Evolutionary conservation across 2,329 filamentous ascomycete genomes (phyloP).

Genomic region (Colletotrichum eremochloae): DNA sequence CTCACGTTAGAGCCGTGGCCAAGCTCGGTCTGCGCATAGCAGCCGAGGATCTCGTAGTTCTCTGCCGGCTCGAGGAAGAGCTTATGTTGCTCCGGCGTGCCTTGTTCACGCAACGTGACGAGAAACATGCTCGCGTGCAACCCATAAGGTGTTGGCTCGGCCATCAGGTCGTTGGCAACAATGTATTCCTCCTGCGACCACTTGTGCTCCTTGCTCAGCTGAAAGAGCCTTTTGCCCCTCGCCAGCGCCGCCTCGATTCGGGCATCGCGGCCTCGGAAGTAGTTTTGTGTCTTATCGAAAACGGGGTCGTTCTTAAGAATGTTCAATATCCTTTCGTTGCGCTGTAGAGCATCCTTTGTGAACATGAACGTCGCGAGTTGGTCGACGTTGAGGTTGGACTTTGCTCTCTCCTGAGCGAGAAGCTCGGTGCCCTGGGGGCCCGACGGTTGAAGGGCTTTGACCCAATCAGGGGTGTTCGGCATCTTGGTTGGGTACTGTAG

Average conservation of each 20-base stretch:
- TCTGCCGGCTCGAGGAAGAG: conserved; percentile 77
- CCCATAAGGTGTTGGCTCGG: conserved; percentile 80
- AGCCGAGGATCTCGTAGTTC: conserved; percentile 80
- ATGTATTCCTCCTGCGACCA: conserved; percentile 76
- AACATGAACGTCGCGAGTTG: conserved; percentile 78
- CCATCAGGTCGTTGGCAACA: conserved; percentile 76
- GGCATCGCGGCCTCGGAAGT: conserved; percentile 78
- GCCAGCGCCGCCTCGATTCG: conserved; percentile 78
- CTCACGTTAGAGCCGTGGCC: conserved; percentile 84
- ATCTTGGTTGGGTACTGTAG: conserved; percentile 23
- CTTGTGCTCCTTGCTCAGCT: conserved; percentile 75
- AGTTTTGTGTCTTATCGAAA: conserved; percentile 84
- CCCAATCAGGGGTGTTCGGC: conserved; percentile 45
- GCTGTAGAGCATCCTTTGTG: conserved; percentile 73
- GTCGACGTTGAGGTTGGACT: conserved; percentile 76
- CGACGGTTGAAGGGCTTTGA: conserved; percentile 54
- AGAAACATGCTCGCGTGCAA: conserved; percentile 71
- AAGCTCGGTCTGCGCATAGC: conserved; percentile 85
- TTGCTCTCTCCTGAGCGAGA: conserved; percentile 75
- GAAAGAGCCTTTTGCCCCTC: conserved; percentile 77
- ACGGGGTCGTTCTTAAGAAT: conserved; percentile 77
- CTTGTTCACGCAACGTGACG: conserved; percentile 76
- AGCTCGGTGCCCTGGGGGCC: conserved; percentile 78
- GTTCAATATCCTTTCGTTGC: conserved; percentile 70
- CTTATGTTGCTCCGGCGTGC: conserved; percentile 79